These are phyloP conservation scores for Allium sativum DNA, from an alignment of 106 monocot genomes.

Conservation along the genomic window DNA sequence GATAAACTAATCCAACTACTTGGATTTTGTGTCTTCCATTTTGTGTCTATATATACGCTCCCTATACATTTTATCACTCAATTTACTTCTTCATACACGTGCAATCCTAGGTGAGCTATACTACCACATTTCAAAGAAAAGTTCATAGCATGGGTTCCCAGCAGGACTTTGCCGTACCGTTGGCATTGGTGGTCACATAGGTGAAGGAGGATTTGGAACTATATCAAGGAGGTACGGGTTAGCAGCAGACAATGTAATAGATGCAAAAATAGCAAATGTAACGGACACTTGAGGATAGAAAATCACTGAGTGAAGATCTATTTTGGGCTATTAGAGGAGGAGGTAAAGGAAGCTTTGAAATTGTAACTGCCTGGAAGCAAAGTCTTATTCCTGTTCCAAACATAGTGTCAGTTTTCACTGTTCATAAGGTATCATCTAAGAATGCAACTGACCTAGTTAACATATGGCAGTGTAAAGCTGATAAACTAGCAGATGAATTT, in stretches of 20 bases:
- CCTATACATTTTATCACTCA: neutral
- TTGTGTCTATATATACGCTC: too few relatives aligned
- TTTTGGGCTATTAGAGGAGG: slow-evolving; percentile 73
- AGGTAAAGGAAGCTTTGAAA: slow-evolving; percentile 41
- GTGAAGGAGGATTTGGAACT: slow-evolving; percentile 58
- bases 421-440: slow-evolving; percentile 15
- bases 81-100: slow-evolving; percentile 5
- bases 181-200: slow-evolving; percentile 36
- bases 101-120: slow-evolving; percentile 50
- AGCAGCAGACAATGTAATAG: slow-evolving; percentile 51
- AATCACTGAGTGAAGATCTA: slow-evolving; percentile 36
- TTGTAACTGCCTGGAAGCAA: slow-evolving; percentile 35
- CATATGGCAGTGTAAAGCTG: slow-evolving; percentile 40
- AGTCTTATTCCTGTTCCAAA: slow-evolving; percentile 25
- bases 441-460: slow-evolving; percentile 22
- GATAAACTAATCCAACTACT: too few relatives aligned
- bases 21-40: too few relatives aligned
- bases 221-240: slow-evolving; percentile 43
- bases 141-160: slow-evolving; percentile 23
- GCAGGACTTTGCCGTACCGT: slow-evolving; percentile 51
- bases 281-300: slow-evolving; percentile 21
- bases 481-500: slow-evolving; percentile 39
- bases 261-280: slow-evolving; percentile 32
- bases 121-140: slow-evolving; percentile 13
- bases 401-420: slow-evolving; percentile 25